These are phyloP conservation scores for Nymphaea colorata DNA, from an alignment of 164 flowering plant species.

Conservation along the genomic window DNA sequence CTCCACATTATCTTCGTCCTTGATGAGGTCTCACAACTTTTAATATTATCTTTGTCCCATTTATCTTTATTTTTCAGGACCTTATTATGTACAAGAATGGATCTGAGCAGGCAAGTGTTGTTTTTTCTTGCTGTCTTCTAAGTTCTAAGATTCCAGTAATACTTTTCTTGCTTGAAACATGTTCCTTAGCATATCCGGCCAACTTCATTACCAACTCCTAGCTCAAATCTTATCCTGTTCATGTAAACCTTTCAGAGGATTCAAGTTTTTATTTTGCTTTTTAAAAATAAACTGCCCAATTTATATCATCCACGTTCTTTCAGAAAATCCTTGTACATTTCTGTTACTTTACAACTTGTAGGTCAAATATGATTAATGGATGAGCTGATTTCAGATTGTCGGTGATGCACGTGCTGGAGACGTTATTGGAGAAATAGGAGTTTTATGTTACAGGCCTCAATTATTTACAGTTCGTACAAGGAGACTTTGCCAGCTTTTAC, in stretches of 20 bases:
- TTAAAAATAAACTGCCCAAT: no score
- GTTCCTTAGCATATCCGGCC: no score
- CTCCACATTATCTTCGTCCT: background rate
- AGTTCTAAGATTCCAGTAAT: no score
- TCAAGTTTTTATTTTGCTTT: no score
- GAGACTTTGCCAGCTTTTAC: slow-evolving; percentile 66
- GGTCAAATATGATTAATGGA: background rate
- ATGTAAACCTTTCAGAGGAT: no score
- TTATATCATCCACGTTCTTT: no score
- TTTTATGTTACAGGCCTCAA: slow-evolving; percentile 91
- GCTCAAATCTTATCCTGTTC: no score
- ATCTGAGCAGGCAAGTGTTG: slow-evolving; percentile 45
- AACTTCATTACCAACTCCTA: no score
- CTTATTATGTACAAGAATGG: slow-evolving; percentile 51
- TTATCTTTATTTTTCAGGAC: slow-evolving; percentile 39
- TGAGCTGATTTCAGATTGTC: slow-evolving; percentile 34
- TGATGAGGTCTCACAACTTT: background rate
- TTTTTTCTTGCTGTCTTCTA: background rate
- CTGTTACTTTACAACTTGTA: no score
- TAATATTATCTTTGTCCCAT: background rate
- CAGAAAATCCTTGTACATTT: no score
- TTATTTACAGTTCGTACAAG: slow-evolving; percentile 82
- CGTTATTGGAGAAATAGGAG: slow-evolving; percentile 88
- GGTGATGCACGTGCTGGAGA: slow-evolving; percentile 68
- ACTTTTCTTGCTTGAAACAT: no score